These are phyloP conservation scores for Cladosporium sp. DNA, from an alignment of 2,329 filamentous ascomycete genomes.

Conservation along the genomic window DNA sequence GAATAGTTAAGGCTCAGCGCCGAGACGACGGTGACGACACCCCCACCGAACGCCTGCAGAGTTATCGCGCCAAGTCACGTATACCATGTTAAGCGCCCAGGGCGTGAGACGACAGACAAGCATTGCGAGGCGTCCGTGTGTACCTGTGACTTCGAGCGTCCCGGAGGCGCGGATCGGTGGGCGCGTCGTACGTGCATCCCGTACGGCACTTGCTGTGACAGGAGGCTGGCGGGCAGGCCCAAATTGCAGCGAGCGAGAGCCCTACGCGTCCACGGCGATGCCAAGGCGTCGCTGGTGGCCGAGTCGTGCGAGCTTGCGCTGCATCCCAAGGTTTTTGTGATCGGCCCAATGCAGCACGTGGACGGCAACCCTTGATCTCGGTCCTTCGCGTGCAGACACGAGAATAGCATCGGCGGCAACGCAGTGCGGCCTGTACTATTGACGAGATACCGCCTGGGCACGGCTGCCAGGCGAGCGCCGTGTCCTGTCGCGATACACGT, in stretches of 20 bases:
- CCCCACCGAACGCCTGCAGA: conserved; percentile 6
- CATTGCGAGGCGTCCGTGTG: not conserved
- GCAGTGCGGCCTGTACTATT: no score
- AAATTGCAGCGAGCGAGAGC: not conserved
- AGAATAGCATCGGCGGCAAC: no score
- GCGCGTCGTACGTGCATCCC: no score
- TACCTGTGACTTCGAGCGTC: not conserved
- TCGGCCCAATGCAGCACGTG: no score
- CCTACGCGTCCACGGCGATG: not conserved
- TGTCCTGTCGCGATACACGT: not conserved
- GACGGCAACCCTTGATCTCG: no score
- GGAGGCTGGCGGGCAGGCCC: no score
- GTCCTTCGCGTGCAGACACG: no score
- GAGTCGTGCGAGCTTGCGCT: no score
- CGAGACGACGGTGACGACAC: conserved; percentile 3
- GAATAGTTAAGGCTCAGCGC: not conserved
- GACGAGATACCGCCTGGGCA: not conserved
- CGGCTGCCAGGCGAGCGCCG: not conserved
- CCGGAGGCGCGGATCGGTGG: no score
- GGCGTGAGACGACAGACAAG: conserved; percentile 3
- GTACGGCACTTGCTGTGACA: no score
- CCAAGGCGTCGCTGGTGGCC: no score
- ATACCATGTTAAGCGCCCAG: not conserved
- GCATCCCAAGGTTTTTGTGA: no score
- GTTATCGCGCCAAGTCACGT: conserved; percentile 8